Percentiles rank a stretch among this genome's conserved stretches.
Evolutionary conservation across 176 grass and related monocot species (phyloP).

Genomic region (Bromus sterilis): DNA sequence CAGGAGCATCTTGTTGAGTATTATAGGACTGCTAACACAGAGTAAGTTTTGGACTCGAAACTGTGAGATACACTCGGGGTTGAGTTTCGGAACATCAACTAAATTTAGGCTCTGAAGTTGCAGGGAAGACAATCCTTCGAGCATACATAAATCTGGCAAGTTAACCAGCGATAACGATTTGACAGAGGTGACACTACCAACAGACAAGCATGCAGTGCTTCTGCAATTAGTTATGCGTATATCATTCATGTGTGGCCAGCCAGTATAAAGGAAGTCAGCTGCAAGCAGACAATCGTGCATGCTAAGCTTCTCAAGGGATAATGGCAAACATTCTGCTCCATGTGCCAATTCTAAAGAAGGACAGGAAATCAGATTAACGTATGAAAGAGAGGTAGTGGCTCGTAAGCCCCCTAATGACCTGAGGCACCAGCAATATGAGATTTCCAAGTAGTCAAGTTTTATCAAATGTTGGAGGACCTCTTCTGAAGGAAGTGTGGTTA

Average conservation of each 20-base stretch:
- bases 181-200: neutral
- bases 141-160: neutral
- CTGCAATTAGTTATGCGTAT: fast-evolving
- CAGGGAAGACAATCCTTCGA: neutral
- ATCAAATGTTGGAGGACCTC: no score
- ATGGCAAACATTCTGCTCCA: no score
- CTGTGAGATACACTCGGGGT: neutral
- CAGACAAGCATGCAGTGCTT: neutral
- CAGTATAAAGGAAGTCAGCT: no score
- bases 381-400: no score
- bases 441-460: no score
- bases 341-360: no score
- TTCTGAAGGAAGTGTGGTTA: no score
- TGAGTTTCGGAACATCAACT: neutral
- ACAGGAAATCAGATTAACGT: no score
- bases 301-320: no score
- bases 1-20: neutral
- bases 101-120: neutral
- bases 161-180: neutral
- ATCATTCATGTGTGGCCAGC: neutral
- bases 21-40: neutral
- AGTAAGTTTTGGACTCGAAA: neutral
- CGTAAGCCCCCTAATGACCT: no score
- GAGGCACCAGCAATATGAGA: no score
- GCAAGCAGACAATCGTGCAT: no score